Base-by-base conservation (phyloP, 2,329 filamentous ascomycete genomes). In the Penicillium vulpinum region DNA sequence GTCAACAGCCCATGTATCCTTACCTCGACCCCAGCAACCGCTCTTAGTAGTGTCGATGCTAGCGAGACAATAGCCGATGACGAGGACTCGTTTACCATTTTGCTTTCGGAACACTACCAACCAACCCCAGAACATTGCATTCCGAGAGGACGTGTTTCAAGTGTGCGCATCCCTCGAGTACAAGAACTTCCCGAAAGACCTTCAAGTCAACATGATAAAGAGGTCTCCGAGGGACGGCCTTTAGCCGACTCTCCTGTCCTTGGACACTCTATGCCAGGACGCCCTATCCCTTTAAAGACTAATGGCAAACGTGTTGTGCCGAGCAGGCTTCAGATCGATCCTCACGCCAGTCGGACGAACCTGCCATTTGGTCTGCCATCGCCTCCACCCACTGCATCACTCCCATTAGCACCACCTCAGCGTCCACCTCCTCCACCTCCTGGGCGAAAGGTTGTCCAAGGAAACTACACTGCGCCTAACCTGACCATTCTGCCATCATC, bases 381-480 rank as follows among this genome's bases (percentile, higher is more conserved):
- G 16, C 65, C 69, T 45, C 67, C 69, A n/a, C 63, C 66, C 8
- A 62, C 53, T 22, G 68, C 67, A 21, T 62, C 67, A 29, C 63
- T 67, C n/a, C 64, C 64, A 18, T 61, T 61, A 15, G 57, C 61
- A 31, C 66, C 65, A 21, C 58, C 63, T 7, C 65, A 66, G 15
- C 65, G 64, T n/a, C 53, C 64, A 4, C 41, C 51, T 4, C 65
- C 65, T 21, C 51, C 55, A 3, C 31, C 56, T 9, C 51, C 56
- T 26, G 52, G 53, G 9, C 59, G 53, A 15, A 28, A 51, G 8
- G 35, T 31, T 18, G 46, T 51, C 28, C 60, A 58, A 18, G 66
- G 61, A 10, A 63, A 66, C 48, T 64, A 52, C 16, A 62, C 61
- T 39, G 57, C 67, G 7, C 62, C 64, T 13, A 48, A 44, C 6